A percentile compares a stretch with the other conserved stretches of the same genome.
phyloP scores from a whole-genome alignment of 768 basidiomycete species.

The Kwoniella dendrophila region DNA sequence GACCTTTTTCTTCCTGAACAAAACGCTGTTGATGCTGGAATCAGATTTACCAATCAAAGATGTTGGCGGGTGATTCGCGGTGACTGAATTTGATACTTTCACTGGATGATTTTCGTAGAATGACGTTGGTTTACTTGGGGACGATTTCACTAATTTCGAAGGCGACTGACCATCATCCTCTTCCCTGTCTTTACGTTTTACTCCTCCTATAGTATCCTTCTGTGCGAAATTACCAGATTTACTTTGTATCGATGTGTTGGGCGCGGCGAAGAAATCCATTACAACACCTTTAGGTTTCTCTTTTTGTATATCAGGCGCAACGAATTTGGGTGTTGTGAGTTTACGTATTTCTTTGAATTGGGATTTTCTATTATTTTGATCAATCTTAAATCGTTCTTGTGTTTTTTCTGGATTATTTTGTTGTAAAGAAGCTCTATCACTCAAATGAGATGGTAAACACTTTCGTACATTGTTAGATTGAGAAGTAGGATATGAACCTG shows the following conservation, averaged over 20 bases:
- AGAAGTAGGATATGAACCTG: constrained; percentile 20
- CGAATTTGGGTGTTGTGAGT: constrained; percentile 21
- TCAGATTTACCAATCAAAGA: neutral
- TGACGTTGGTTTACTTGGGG: neutral
- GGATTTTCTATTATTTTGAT: neutral
- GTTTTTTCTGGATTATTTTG: neutral
- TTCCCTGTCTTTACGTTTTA: constrained; percentile 5
- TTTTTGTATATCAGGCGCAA: constrained; percentile 17
- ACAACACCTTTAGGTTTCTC: constrained; percentile 1
- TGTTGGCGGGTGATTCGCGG: too few relatives aligned
- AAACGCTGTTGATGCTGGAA: constrained; percentile 23
- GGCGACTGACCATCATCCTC: neutral
- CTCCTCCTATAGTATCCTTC: neutral
- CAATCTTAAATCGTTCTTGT: constrained; percentile 17
- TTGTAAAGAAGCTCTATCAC: neutral
- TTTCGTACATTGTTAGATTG: constrained; percentile 5
- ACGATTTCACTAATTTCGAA: neutral
- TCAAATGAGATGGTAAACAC: constrained; percentile 23
- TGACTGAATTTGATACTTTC: too few relatives aligned
- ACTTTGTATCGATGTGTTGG: neutral
- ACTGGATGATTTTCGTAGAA: neutral
- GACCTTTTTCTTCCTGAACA: constrained; percentile 31
- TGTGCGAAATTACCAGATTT: neutral
- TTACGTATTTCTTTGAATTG: constrained; percentile 17
- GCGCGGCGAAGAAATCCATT: constrained; percentile 26